Conservation (phyloP, 1,284 basidiomycete species). For the Ceratobasidium sp. region DNA sequence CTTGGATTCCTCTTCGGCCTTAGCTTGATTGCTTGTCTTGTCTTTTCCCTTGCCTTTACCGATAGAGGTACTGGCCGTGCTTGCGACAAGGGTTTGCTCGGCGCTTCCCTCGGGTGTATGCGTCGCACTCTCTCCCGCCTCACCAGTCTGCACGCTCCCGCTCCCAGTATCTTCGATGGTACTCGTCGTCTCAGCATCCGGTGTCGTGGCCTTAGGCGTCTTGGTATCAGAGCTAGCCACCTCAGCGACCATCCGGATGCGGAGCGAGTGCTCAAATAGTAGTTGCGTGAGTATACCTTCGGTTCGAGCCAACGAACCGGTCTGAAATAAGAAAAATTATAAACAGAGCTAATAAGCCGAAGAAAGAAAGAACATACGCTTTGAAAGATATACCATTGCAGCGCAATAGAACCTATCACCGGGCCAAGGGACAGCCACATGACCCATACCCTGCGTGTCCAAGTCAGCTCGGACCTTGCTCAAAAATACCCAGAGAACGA, state of each 20-base stretch:
- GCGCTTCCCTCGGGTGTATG: conserved; percentile 13
- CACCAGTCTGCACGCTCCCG: neutral
- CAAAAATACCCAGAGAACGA: no score
- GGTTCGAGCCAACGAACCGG: conserved; percentile 38
- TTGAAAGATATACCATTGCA: conserved; percentile 45
- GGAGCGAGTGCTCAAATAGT: conserved; percentile 62
- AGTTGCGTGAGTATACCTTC: conserved; percentile 47
- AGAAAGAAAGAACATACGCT: conserved; percentile 9
- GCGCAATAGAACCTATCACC: conserved; percentile 39
- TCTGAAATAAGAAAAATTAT: conserved; percentile 5
- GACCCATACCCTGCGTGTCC: conserved; percentile 43
- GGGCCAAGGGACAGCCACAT: conserved; percentile 43
- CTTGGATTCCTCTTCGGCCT: neutral
- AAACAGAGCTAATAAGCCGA: neutral
- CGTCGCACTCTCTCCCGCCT: neutral
- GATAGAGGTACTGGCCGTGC: neutral
- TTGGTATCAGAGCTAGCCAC: conserved; percentile 8
- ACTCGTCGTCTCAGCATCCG: neutral
- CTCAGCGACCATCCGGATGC: conserved; percentile 63
- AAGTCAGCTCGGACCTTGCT: neutral
- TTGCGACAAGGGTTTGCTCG: conserved; percentile 26
- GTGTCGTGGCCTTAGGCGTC: conserved; percentile 21
- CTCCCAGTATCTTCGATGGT: neutral
- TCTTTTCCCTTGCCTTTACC: neutral
- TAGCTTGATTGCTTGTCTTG: no score